Evolutionary conservation across 495 filamentous ascomycete genomes (phyloP).

Genomic region (Terfezia claveryi): DNA sequence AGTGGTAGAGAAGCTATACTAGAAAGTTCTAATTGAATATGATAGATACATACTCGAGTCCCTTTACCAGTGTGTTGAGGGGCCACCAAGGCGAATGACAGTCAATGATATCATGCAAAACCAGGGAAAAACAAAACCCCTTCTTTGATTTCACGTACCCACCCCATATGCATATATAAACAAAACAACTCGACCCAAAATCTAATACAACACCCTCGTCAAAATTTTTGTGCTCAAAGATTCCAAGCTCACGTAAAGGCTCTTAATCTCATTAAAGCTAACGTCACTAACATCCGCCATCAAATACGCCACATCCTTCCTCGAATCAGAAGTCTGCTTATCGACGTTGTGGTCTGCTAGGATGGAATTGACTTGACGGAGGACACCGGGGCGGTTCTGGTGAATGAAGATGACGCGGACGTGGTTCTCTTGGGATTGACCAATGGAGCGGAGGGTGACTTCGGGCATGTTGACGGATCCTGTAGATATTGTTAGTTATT

Average conservation of each 20-base stretch:
- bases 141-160: background rate
- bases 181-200: background rate
- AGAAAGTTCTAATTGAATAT: no score
- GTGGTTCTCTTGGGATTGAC: constrained; percentile 67
- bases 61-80: no score
- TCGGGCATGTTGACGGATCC: constrained; percentile 73
- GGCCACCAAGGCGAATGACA: no score
- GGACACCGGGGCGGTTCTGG: constrained; percentile 80
- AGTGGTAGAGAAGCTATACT: no score
- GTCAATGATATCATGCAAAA: constrained; percentile 2
- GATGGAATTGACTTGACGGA: constrained; percentile 82
- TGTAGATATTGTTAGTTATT: no score
- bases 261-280: constrained; percentile 56
- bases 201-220: constrained; percentile 72
- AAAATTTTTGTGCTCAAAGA: constrained; percentile 60
- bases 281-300: constrained; percentile 95
- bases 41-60: no score
- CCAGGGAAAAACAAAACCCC: background rate
- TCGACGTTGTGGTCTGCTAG: constrained; percentile 91
- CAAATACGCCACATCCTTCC: constrained; percentile 84
- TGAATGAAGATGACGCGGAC: constrained; percentile 91
- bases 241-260: constrained; percentile 63
- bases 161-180: background rate
- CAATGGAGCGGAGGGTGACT: constrained; percentile 65
- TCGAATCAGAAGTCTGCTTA: constrained; percentile 90